Evolutionary conservation across 108 stramenopile genomes (phyloP), one percentile per base, ranked within the genome.

Genomic region (Nitzschia palea): DNA sequence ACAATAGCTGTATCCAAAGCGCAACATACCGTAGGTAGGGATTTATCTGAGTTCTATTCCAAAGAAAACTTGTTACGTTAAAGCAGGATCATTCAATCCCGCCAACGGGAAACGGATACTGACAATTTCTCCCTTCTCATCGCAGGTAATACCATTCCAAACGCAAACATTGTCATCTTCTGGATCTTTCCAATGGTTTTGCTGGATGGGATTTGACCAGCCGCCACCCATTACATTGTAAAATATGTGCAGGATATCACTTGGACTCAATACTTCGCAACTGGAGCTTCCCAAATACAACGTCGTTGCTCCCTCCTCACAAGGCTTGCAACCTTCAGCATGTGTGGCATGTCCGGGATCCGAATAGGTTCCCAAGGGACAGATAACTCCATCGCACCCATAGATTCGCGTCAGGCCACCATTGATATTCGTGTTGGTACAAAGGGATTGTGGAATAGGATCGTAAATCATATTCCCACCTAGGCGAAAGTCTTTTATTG

Each of bases 311-410:
- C 84, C 86, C 3, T 67, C 54, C 0, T 79, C 81, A 56, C 86
- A 88, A 10, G 44, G 56, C 47, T 50, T 79, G 60, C 86, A 88
- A 4, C 74, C 78, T 17, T 58, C 62, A 10, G 63, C 18, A 45
- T 72, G 62, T 12, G 77, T 70, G 9, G 85, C 82, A 64, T 73
- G 80, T 8, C 85, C 85, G 15, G 61, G 44, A 22, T 60, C 74
- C 8, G 77, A 70, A 55, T 73, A 88, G 17, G 81, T 82, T 44
- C 86, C 86, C 23, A 83, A 34, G 17, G 83, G 77, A 70, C 86
- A 88, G 47, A 80, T 63, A 1, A 84, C 66, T 15, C 69, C 80
- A 54, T 82, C 81, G 48, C 87, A 88, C 25, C 87, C 84, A 74
- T 72, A 83, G 14, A 50, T 54, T 15, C 55, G 56, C 15, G 84